Evolutionary conservation across 2,329 filamentous ascomycete species (phyloP), one percentile per base, ranked within the genome.

Genomic region (Tolypocladium tropicale): DNA sequence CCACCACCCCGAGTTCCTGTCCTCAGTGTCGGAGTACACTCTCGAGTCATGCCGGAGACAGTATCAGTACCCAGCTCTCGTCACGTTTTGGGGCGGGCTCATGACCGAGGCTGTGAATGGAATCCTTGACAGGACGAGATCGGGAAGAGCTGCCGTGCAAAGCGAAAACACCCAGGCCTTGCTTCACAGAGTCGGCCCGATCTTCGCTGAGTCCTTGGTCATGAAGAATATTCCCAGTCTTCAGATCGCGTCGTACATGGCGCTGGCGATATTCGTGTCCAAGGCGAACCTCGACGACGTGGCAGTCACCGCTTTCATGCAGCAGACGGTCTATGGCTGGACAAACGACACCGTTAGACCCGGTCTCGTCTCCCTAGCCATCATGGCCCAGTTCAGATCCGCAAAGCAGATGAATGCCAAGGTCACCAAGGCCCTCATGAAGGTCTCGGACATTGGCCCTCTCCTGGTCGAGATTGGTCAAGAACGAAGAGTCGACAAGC

Each of bases 1-100:
- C 34, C 88, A 89, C 63, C 91, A 91, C 59, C 80, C 84, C 39
- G 78, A 81, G 3, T 90, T 99, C 63, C 83, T 96, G 60, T 78
- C 85, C 1, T 76, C 83, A 11, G 77, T 97, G 55, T 96, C 94
- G 63, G 77, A 83, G 55, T 90, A 95, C 72, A 85, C 90, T 14
- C 74, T 96, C 32, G 83, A 86, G 57, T 84, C 89, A 28, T 86
- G 90, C 66, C 81, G 83, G 54, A 77, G 81, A 43, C 81, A 84
- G 54, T 85, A 89, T 57, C 85, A 93, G 55, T 89, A 94, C 63
- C 83, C 89, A 41, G 83, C 85, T 1, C 74, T 96, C 57, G 74
- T 96, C 55, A 87, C 89, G 0, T 96, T 99, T 68, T 99, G 94
- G 93, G 90, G 88, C 5, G 88, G 90, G 50, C 78, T 96, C 53